Evolutionary conservation across 176 grass and related monocot genomes (phyloP), one percentile per base, ranked within the genome.

Genomic region (Poa annua): DNA sequence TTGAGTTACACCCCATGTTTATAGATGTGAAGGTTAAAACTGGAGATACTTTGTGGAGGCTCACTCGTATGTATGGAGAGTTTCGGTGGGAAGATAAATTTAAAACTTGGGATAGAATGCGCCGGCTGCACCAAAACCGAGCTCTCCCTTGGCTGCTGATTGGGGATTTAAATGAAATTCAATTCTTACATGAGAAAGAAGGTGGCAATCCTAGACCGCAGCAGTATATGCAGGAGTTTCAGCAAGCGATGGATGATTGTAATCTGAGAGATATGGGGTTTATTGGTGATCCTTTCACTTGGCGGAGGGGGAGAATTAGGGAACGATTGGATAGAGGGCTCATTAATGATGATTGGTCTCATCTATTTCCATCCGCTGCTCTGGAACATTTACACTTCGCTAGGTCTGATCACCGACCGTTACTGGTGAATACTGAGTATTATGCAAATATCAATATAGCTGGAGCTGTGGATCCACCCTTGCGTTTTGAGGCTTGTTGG

Each of bases 391-490:
- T 44, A 1, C 41, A 44, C 0, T 44, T 44, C 2, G 41, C 41
- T 1, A 44, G 41, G 2, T 44, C 3, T 15, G 48, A 50, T 3
- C 48, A 15, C 2, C 11, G 48, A 15, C 48, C 48, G 0, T 4
- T 50, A 15, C 15, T 12, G 2, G 13, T 50, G 48, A 4, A 50
- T 4, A 50, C 48, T 0, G 48, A 50, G 1, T 15, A 50, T 15
- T 50, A 50, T 50, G 48, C 13, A 44, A 44, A 44, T 1, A 1
- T 11, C 0, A 11, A 11, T 9, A 2, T 1, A 0, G 41, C 1
- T 1, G 0, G 41, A 11, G 1, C 41, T 44, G 41, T 8, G 1
- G 0, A 8, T 2, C 8, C 4, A 2, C 41, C 8, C 1, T 11
- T 44, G 8, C 41, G 41, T 11, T 50, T 9, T 4, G 48, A 50